Conservation (phyloP, 768 basidiomycete genomes). For the Thelephora ganbajun region DNA sequence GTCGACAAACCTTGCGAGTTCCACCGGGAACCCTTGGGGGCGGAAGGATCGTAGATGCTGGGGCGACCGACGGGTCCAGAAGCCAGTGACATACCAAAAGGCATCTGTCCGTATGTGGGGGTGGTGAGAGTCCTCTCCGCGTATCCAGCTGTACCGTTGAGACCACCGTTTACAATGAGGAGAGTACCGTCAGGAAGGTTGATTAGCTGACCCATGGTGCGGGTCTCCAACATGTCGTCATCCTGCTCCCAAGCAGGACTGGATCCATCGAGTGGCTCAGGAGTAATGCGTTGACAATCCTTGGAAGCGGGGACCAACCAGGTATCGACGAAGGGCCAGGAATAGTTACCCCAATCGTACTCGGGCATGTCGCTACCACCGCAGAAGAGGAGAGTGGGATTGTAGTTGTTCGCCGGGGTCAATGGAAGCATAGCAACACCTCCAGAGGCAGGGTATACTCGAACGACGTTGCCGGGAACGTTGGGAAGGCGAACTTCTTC, state of each 20-base stretch:
- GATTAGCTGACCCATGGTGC: conserved; percentile 91
- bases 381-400: conserved; percentile 78
- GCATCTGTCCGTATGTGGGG: conserved; percentile 35
- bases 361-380: conserved; percentile 76
- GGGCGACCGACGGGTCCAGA: conserved; percentile 68
- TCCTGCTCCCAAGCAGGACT: conserved; percentile 49
- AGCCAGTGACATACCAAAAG: conserved; percentile 59
- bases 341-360: conserved; percentile 63
- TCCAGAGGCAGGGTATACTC: conserved; percentile 85
- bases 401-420: conserved; percentile 79
- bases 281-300: conserved; percentile 76
- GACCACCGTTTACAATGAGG: conserved; percentile 72
- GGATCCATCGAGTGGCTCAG: conserved; percentile 65
- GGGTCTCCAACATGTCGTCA: conserved; percentile 57
- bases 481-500: conserved; percentile 48
- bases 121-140: conserved; percentile 29
- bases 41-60: conserved; percentile 73
- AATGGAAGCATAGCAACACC: conserved; percentile 85
- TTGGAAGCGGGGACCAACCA: conserved; percentile 54
- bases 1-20: conserved; percentile 47
- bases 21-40: conserved; percentile 61
- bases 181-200: conserved; percentile 65
- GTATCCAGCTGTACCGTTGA: conserved; percentile 85
- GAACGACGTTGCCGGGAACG: conserved; percentile 61
- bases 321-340: conserved; percentile 57